Conservation (phyloP, 352 stramenopile species). For the Phytophthora pluvialis region DNA sequence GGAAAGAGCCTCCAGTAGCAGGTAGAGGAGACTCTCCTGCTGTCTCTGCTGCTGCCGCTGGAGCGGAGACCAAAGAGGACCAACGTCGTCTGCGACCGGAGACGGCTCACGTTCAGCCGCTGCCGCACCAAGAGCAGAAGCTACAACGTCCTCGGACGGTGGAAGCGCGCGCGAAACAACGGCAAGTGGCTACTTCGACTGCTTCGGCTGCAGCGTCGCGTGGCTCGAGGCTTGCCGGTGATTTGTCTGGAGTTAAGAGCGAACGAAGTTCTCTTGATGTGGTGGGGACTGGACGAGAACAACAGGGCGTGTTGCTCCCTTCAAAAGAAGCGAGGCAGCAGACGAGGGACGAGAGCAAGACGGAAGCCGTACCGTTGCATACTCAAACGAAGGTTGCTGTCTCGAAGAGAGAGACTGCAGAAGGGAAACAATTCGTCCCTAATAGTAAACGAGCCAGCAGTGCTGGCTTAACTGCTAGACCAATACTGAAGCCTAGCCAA, state of each 20-base stretch:
- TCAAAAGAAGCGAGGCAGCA: neutral
- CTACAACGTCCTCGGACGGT: neutral
- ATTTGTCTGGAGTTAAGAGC: neutral
- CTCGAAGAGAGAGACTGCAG: neutral
- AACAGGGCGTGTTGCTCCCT: neutral
- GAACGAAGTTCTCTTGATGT: neutral
- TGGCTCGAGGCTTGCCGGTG: neutral
- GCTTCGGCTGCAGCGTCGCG: neutral
- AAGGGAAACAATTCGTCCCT: neutral
- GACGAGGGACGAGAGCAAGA: neutral
- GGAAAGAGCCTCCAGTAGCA: neutral
- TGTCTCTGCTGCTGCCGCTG: neutral
- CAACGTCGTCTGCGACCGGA: neutral
- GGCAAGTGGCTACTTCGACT: neutral
- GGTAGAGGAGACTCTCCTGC: neutral
- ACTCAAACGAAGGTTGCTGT: neutral
- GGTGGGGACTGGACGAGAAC: neutral
- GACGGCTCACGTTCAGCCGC: neutral
- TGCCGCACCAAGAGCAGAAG: neutral
- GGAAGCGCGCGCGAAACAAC: neutral
- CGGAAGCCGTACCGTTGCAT: neutral
- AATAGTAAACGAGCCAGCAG: slow-evolving; percentile 8
- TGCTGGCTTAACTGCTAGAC: neutral
- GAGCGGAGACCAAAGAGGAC: neutral
- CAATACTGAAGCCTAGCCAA: neutral